Evolutionary conservation across 2,329 filamentous ascomycete genomes (phyloP), one percentile per base, ranked within the genome.

Genomic region (Penicillium polonicum): DNA sequence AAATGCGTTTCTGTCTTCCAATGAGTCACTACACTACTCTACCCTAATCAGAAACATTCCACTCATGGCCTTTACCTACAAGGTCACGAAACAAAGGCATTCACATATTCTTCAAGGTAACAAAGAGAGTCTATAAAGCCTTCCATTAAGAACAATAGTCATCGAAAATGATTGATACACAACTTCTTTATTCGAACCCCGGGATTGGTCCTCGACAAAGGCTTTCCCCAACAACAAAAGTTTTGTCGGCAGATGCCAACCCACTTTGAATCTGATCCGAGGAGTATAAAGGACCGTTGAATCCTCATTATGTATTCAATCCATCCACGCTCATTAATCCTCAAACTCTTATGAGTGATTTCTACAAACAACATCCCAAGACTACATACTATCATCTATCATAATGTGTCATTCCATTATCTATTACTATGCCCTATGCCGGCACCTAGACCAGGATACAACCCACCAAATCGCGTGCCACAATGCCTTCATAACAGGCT

Each of bases 371-470:
- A 25, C 0, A 39, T 10, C 3, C 15, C 12, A 46, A 33, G n/a
- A 5, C 5, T 36, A 25, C n/a, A 23, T 17, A 21, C 9, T 6
- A 45, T 50, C 41, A n/a, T 48, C 10, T 44, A 29, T 12, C 25
- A 46, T 33, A 36, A 69, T 71, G 69, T 70, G 68, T 52, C 63
- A 69, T 39, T 17, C 27, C 23, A 61, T 70, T 17, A 53, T 33
- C 33, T 70, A 65, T 65, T 67, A 63, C 36, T 61, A 69, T 52
- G 63, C 56, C 54, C 50, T 66, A 38, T 70, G 65, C 51, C 48
- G 44, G 15, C 68, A 71, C 46, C 5, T 19, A n/a, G 57, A 61
- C 19, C 43, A 49, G 13, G 13, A 39, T 33, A 57, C 55, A 36
- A 51, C 48, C 36, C 42, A 56, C 21, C 21, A 48, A 36, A 65